Evolutionary conservation across 2,329 filamentous ascomycete genomes (phyloP).

Genomic region (Colletotrichum destructivum): DNA sequence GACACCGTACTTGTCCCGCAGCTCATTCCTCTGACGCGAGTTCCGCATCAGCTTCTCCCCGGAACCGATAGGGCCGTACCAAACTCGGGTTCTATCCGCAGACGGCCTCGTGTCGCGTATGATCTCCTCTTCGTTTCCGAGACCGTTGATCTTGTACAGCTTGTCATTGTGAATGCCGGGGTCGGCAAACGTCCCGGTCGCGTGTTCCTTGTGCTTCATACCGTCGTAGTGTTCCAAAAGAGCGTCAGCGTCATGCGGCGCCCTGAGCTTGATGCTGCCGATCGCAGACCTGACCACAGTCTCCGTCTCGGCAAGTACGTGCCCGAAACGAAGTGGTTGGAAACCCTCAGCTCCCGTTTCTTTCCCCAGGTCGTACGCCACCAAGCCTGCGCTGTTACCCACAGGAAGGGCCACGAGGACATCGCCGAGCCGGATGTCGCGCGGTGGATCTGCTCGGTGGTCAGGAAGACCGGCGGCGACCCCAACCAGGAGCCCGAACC

Average conservation of each 20-base stretch:
- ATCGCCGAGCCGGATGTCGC: slow-evolving; percentile 57
- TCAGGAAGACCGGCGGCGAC: slow-evolving; percentile 54
- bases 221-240: no score
- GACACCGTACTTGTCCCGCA: slow-evolving; percentile 48
- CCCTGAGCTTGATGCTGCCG: slow-evolving; percentile 45
- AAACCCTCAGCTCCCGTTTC: slow-evolving; percentile 47
- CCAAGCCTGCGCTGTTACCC: slow-evolving; percentile 46
- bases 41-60: slow-evolving; percentile 52
- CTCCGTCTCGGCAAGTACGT: slow-evolving; percentile 49
- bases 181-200: no score
- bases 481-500: slow-evolving; percentile 55
- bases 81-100: slow-evolving; percentile 47
- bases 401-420: slow-evolving; percentile 51
- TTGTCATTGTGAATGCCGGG: slow-evolving; percentile 39
- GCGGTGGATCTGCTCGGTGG: slow-evolving; percentile 44
- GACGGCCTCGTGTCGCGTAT: slow-evolving; percentile 38
- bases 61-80: slow-evolving; percentile 54
- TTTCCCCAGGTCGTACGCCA: slow-evolving; percentile 54
- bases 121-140: background rate
- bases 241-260: no score
- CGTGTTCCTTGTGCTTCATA: no score
- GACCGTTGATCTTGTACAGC: slow-evolving; percentile 43
- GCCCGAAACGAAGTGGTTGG: slow-evolving; percentile 46
- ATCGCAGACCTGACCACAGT: slow-evolving; percentile 53
- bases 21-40: slow-evolving; percentile 43